phyloP scores from a whole-genome alignment of 2,329 filamentous ascomycete genomes.

The Triangularia setosa region DNA sequence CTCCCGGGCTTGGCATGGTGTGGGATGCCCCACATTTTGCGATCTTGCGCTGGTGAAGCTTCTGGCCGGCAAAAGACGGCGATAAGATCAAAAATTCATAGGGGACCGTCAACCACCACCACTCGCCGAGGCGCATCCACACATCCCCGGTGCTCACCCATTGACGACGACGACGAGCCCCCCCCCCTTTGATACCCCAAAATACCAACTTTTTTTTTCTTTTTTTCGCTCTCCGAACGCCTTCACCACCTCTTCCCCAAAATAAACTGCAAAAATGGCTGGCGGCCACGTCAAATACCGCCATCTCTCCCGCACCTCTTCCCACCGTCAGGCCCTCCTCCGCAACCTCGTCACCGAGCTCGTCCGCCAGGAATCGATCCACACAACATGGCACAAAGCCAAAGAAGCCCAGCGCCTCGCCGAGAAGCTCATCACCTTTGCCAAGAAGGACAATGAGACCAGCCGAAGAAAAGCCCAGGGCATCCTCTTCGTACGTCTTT shows the following conservation, averaged over 20 bases:
- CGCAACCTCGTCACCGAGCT: slow-evolving; percentile 95
- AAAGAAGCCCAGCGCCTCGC: slow-evolving; percentile 94
- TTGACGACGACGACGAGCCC: neutral
- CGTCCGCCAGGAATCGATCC: slow-evolving; percentile 87
- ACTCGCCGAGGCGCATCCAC: neutral
- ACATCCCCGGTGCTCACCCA: neutral
- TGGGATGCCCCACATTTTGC: neutral
- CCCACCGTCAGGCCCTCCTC: slow-evolving; percentile 86
- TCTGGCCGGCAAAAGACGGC: neutral
- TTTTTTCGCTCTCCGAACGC: too few relatives aligned
- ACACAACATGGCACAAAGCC: slow-evolving; percentile 92
- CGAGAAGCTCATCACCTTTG: slow-evolving; percentile 90
- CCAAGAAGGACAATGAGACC: slow-evolving; percentile 87
- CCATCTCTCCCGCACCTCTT: slow-evolving; percentile 77
- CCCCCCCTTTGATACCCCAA: neutral
- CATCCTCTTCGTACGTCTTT: slow-evolving; percentile 75
- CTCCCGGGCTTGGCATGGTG: neutral
- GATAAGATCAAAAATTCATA: slow-evolving; percentile 1
- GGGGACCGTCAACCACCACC: neutral
- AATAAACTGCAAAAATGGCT: slow-evolving; percentile 62
- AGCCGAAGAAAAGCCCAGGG: slow-evolving; percentile 69
- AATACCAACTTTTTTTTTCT: too few relatives aligned
- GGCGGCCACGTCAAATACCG: slow-evolving; percentile 84
- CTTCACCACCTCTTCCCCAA: neutral
- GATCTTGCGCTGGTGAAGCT: neutral